These are phyloP conservation scores for Phoenix dactylifera DNA, from an alignment of 176 grass and related monocot species.

Conservation along the genomic window DNA sequence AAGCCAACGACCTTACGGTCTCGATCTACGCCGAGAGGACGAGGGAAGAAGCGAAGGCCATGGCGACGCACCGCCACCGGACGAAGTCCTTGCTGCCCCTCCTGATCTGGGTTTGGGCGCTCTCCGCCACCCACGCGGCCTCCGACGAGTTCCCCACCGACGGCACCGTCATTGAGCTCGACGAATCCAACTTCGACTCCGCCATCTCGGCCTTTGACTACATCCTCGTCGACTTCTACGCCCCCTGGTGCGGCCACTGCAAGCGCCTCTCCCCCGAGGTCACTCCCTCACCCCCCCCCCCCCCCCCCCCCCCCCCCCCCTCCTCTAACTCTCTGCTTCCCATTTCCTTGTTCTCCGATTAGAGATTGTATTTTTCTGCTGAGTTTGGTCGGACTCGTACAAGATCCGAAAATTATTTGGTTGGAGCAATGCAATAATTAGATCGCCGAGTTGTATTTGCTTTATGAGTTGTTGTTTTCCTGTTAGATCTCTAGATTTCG, in stretches of 20 bases:
- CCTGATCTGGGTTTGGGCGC: slow-evolving; percentile 7
- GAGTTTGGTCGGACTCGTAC: too few species aligned
- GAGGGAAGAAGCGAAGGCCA: neutral
- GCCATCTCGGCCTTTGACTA: slow-evolving; percentile 65
- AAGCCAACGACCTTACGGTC: too few species aligned
- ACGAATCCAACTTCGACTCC: slow-evolving; percentile 72
- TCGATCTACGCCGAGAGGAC: too few species aligned
- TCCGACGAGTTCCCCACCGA: slow-evolving; percentile 53
- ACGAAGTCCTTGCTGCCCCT: slow-evolving; percentile 9
- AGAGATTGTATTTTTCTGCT: neutral
- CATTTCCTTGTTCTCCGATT: neutral
- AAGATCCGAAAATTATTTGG: too few species aligned
- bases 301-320: neutral
- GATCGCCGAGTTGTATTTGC: too few species aligned
- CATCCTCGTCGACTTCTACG: slow-evolving; percentile 94
- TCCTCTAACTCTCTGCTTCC: neutral
- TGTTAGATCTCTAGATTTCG: too few species aligned
- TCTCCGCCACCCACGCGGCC: neutral
- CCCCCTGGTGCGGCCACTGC: slow-evolving; percentile 93
- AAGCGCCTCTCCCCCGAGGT: slow-evolving; percentile 90
- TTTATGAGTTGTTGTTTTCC: too few species aligned
- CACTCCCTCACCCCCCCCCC: neutral
- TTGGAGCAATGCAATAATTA: too few species aligned
- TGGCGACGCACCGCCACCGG: neutral
- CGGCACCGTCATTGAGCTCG: slow-evolving; percentile 81